phyloP scores from a whole-genome alignment of 441 rosid species.

The Capsella rubella region DNA sequence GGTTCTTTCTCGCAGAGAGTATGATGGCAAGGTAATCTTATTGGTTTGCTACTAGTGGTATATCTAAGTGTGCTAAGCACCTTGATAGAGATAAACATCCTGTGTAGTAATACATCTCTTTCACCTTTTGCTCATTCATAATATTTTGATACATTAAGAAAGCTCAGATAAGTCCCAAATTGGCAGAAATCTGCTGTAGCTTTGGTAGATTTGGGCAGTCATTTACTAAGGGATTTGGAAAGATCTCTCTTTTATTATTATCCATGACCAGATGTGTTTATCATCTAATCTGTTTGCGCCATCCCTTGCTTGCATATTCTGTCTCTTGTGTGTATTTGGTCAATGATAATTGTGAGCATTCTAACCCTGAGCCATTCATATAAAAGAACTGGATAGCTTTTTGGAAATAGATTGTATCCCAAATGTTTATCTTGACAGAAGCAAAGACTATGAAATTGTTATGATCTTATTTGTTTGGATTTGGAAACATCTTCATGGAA shows the following conservation, averaged over 20 bases:
- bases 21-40: constrained; percentile 68
- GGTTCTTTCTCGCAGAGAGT: constrained; percentile 64
- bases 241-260: neutral
- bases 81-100: too few relatives aligned
- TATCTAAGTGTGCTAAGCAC: neutral
- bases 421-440: too few relatives aligned
- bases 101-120: neutral
- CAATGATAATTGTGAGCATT: too few relatives aligned
- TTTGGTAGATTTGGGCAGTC: constrained; percentile 6
- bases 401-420: too few relatives aligned
- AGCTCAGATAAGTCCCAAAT: neutral
- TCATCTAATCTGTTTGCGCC: neutral
- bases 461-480: too few relatives aligned
- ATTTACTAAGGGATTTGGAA: neutral
- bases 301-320: neutral
- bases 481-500: too few relatives aligned
- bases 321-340: too few relatives aligned
- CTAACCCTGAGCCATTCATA: too few relatives aligned
- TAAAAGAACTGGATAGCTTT: too few relatives aligned
- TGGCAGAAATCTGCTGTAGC: constrained; percentile 8
- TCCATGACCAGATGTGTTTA: neutral
- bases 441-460: too few relatives aligned
- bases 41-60: neutral
- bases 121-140: neutral
- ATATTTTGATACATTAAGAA: neutral